Evolutionary conservation across 352 stramenopile species (phyloP).

Genomic region (Pythium aphanidermatum): DNA sequence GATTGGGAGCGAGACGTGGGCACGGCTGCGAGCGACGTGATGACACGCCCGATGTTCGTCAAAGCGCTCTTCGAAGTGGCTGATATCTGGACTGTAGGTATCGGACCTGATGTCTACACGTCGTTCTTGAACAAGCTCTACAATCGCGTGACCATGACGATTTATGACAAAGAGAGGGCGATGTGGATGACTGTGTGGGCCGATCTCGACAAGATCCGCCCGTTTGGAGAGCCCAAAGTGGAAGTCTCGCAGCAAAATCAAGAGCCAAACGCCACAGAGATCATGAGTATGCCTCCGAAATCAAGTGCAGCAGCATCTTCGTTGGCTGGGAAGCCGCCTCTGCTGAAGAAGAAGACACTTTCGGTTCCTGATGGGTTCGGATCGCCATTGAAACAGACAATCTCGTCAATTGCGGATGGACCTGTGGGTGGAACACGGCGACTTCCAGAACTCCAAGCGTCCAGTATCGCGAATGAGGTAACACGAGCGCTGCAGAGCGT

Average conservation of each 20-base stretch:
- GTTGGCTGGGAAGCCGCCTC: constrained; percentile 11
- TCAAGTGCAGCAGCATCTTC: not conserved
- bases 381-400: constrained; percentile 7
- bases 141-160: constrained; percentile 66
- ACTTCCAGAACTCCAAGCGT: constrained; percentile 12
- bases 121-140: constrained; percentile 75
- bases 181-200: constrained; percentile 69
- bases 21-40: constrained; percentile 27
- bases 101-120: constrained; percentile 51
- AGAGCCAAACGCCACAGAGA: not conserved
- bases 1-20: constrained; percentile 64
- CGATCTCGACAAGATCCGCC: constrained; percentile 64
- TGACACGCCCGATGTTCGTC: constrained; percentile 59
- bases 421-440: constrained; percentile 14
- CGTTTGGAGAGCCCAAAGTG: constrained; percentile 39
- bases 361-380: constrained; percentile 19
- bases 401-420: constrained; percentile 1
- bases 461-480: not conserved
- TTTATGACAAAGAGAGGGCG: constrained; percentile 58
- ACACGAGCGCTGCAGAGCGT: too few species aligned
- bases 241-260: constrained; percentile 9
- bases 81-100: constrained; percentile 76
- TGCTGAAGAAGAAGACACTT: constrained; percentile 24
- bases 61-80: constrained; percentile 72
- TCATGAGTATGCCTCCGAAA: not conserved